These are phyloP conservation scores for Suhomyces wounanorum DNA, from an alignment of 1,139 yeast genomes.

Conservation along the genomic window DNA sequence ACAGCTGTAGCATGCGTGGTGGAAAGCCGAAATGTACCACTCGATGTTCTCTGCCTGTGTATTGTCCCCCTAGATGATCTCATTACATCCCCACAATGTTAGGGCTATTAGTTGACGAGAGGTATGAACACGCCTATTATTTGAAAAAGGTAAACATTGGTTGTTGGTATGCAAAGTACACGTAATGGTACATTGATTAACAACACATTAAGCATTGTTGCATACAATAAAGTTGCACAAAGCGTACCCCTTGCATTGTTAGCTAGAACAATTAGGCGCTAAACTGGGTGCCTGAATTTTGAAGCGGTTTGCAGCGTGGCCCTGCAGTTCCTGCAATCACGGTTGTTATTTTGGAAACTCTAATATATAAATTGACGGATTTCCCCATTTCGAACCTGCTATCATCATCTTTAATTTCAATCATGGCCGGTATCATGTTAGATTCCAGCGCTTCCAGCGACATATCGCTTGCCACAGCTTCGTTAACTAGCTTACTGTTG, in stretches of 20 bases:
- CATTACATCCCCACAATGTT: slow-evolving; percentile 2
- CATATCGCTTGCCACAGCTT: slow-evolving; percentile 12
- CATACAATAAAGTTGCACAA: neutral
- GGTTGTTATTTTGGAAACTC: neutral
- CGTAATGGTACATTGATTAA: slow-evolving; percentile 1
- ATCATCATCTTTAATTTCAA: neutral
- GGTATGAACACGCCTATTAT: neutral
- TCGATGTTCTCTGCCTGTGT: neutral
- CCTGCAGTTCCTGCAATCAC: slow-evolving; percentile 1
- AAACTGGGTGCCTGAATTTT: slow-evolving; percentile 12
- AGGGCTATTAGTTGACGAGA: neutral
- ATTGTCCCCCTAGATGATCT: neutral
- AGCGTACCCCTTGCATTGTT: slow-evolving; percentile 13
- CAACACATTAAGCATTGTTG: neutral
- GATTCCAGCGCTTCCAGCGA: slow-evolving; percentile 12
- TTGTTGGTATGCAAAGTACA: neutral
- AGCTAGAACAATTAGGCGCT: slow-evolving; percentile 1
- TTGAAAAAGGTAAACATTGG: slow-evolving; percentile 3
- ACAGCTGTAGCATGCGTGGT: neutral
- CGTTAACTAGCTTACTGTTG: slow-evolving; percentile 14
- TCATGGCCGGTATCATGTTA: slow-evolving; percentile 16
- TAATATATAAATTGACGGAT: slow-evolving; percentile 6
- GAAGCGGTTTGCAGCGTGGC: slow-evolving; percentile 10
- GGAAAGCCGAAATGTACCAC: neutral
- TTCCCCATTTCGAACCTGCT: neutral